Evolutionary conservation across 345 rosid species (phyloP), one percentile per base, ranked within the genome.

Genomic region (Passiflora organensis): DNA sequence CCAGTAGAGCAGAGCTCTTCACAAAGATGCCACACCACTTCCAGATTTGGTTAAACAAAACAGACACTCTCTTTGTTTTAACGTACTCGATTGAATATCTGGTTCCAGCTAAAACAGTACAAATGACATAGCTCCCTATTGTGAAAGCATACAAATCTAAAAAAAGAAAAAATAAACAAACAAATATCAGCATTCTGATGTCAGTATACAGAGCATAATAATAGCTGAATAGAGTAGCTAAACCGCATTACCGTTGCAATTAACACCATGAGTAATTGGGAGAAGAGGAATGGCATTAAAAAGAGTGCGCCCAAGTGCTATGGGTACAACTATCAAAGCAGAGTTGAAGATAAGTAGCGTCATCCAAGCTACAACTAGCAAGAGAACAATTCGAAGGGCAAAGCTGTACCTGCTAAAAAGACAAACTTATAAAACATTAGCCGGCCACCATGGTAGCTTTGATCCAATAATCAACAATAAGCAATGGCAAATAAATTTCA

Each of bases 191-290:
- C 28, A 48, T 48, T 56, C 42, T 25, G 48, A 48, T 55, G 36
- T 15, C 60, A 52, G 44, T 1, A 13, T 39, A 23, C 19, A 13
- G 53, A 23, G 20, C n/a, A 44, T 41, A 24, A 51, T 17, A 46
- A 46, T 32, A 6, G 18, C 18, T 28, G 19, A 38, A 24, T 13
- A 51, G 53, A 39, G 24, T 55, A 42, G 54, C 63, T 18, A 21
- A 37, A 58, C 54, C 22, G 48, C 2, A 59, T 58, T 84, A 93
- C 99, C 99, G 42, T 93, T 93, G 86, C 96, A 93, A 66, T 89
- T 89, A 76, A 93, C 77, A 68, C 97, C 99, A 55, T 89, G 99
- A 59, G 99, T 89, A 75, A 84, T 80, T 46, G 99, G 99, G 48
- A 94, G 95, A 59, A 74, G 80, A 59, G 99, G 99, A 68, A 94